Base-by-base conservation (phyloP, 805 yeast species). In the Isabelozyma heimii region DNA sequence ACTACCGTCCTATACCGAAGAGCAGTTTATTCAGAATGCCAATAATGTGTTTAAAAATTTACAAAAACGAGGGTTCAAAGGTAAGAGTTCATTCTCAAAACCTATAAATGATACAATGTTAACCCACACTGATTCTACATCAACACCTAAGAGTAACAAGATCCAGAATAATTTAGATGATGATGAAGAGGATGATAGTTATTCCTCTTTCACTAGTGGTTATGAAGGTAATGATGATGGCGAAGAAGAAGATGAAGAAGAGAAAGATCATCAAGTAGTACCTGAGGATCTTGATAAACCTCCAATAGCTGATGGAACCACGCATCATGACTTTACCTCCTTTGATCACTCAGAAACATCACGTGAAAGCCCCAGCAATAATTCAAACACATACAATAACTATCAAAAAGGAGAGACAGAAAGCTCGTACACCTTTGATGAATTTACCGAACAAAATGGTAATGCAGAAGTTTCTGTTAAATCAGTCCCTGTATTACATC, bases 1-100 rank as follows among this genome's bases (percentile, higher is more conserved):
- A 46, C 60, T 63, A 3, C 62, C 63, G n/a, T 57, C 65, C 20
- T 65, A 70, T 44, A 64, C 72, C 9, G 73, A 71, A 45, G 62
- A 66, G 46, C 70, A 66, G 44, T 73, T 69, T 48, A 56, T 65
- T 46, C 60, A 61, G 40, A 72, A 73, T 51, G 77, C 77, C 14
- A 63, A 73, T 47, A 62, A 67, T 44, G 57, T 73, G 2, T 73
- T 72, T 53, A 67, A 66, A 17, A 67, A 71, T 50, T 62, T 73
- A 27, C 73, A 71, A 47, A 66, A 64, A 48, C 57, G 69, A 49
- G 76, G 75, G 1, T 65, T 59, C 40, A 46, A 46, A 45, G 49
- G 47, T 20, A 43, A 44, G 14, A 41, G n/a, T 5, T 47, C 44
- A 14, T 38, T 47, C 15, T 33, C 45, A 27, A 46, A 47, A 8